Evolutionary conservation across 2,329 filamentous ascomycete species (phyloP).

Genomic region (Colletotrichum liriopes): DNA sequence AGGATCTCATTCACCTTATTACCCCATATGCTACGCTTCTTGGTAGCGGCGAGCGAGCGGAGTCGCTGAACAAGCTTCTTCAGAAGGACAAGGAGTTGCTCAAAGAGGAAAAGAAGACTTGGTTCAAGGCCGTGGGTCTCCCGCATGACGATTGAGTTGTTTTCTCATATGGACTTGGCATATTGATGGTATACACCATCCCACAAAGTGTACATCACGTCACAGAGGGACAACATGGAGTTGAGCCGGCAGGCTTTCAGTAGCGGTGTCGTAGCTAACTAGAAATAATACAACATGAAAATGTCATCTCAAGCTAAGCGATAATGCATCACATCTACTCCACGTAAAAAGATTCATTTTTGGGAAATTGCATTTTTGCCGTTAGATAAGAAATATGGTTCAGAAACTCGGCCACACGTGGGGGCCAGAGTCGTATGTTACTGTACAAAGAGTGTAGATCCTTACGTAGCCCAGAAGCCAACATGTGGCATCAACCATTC

Average conservation of each 20-base stretch:
- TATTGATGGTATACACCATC: background rate
- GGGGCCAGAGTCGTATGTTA: conserved; percentile 8
- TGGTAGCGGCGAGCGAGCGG: background rate
- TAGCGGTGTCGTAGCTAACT: background rate
- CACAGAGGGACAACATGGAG: conserved; percentile 10
- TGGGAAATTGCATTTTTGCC: too few relatives aligned
- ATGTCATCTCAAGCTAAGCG: background rate
- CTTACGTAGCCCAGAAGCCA: conserved; percentile 27
- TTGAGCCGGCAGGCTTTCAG: background rate
- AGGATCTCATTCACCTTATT: conserved; percentile 16
- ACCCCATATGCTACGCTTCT: conserved; percentile 3
- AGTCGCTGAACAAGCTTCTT: conserved; percentile 12
- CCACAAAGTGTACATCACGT: background rate
- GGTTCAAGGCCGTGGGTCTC: conserved; percentile 27
- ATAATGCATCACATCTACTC: too few relatives aligned
- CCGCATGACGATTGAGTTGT: conserved; percentile 22
- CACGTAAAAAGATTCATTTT: too few relatives aligned
- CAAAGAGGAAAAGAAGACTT: conserved; percentile 34
- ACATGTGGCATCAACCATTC: conserved; percentile 4
- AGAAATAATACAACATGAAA: background rate
- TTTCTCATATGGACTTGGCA: background rate
- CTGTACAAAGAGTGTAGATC: conserved; percentile 47
- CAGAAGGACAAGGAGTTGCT: conserved; percentile 24
- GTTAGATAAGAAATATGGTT: conserved; percentile 44
- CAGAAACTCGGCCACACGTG: conserved; percentile 12